Base-by-base conservation (phyloP, 1,284 basidiomycete species). In the Moesziomyces sp. region DNA sequence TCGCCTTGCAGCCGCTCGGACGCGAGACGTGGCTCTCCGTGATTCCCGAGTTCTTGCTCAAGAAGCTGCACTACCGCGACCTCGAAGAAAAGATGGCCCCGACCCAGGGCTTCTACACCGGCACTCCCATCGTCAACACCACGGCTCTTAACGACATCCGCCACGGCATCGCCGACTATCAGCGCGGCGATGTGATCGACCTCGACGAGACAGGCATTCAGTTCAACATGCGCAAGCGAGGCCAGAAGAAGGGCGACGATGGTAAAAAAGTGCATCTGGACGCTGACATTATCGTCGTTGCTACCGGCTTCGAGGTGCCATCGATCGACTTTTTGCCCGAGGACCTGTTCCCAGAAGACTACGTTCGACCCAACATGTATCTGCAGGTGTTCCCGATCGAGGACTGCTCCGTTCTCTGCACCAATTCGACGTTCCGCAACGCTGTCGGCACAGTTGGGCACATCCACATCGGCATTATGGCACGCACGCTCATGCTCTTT, bases 311-410 rank as follows among this genome's bases (percentile, higher is more conserved):
- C 79, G 85, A 88, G 75, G 86, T 87, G 46, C 89, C 89, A 0
- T 82, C 84, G n/a, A 78, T 89, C 42, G 86, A 87, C 48, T 90
- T 90, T 78, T 77, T 90, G 58, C 86, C 88, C 9, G 64, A 87
- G 2, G 87, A 89, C n/a, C 80, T 90, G 46, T 90, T 90, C 85
- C 89, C 89, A 0, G 87, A 88, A 51, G 87, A 85, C 18, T 89
- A 89, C 73, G 61, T 65, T 1, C 74, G 79, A 21, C 89, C 89
- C 26, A 87, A 89, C 65, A 81, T 90, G 71, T 90, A 90, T 71
- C 84, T 90, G 21, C 89, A 90, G 70, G 89, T 88, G 64, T 90
- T 91, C 84, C 86, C 87, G 3, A 88, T 88, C 1, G 86, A 88
- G 67, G 81, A 81, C 78, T 89, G 88, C 87, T 87, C 86, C 5